These are phyloP conservation scores for Boletus reticulatus DNA, from an alignment of 768 basidiomycete genomes.

Conservation along the genomic window DNA sequence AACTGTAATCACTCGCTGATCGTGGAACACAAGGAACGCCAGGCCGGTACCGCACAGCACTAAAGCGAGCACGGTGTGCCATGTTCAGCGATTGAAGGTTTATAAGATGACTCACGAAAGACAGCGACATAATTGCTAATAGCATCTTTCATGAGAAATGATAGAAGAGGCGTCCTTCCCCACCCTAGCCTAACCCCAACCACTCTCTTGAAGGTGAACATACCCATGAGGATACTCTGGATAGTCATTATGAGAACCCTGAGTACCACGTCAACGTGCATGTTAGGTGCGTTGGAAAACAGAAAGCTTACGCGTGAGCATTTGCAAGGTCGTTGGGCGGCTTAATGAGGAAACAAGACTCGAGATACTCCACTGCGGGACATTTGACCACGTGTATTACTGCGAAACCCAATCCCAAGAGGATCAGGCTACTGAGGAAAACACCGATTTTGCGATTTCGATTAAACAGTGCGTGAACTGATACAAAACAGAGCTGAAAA, in stretches of 20 bases:
- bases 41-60: conserved; percentile 1
- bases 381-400: conserved; percentile 20
- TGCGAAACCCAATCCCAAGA: conserved; percentile 17
- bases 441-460: conserved; percentile 29
- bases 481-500: neutral
- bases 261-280: neutral
- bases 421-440: conserved; percentile 9
- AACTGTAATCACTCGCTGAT: neutral
- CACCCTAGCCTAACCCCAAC: conserved; percentile 35
- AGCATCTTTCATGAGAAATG: conserved; percentile 45
- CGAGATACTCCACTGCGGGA: neutral
- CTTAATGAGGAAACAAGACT: conserved; percentile 28
- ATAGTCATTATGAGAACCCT: conserved; percentile 22
- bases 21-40: neutral
- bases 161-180: conserved; percentile 41
- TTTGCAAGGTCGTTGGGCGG: neutral
- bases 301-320: conserved; percentile 16
- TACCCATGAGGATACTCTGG: conserved; percentile 38
- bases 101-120: conserved; percentile 31
- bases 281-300: neutral
- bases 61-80: neutral
- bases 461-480: conserved; percentile 34
- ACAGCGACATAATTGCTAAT: conserved; percentile 42
- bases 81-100: neutral
- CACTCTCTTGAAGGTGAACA: conserved; percentile 38